Conservation (phyloP, 2,329 filamentous ascomycete species). For the Kalmusia sp. region DNA sequence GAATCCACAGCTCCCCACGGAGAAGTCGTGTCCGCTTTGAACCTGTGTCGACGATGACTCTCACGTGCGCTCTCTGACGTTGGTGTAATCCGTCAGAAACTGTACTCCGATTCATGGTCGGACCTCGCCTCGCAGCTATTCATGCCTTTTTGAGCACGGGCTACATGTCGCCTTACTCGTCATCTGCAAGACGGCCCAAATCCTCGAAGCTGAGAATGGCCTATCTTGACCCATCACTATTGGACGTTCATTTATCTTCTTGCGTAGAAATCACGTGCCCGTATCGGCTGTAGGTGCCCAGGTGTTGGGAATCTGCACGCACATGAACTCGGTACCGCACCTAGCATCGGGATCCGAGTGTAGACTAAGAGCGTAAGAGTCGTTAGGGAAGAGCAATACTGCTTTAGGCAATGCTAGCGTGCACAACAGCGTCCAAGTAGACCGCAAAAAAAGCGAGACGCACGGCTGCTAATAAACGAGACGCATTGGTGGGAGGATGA, state of each 20-base stretch:
- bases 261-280: too few relatives aligned
- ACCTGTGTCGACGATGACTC: not conserved
- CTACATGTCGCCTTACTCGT: constrained; percentile 7
- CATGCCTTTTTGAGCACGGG: constrained; percentile 11
- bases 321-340: not conserved
- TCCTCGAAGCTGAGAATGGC: too few relatives aligned
- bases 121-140: not conserved
- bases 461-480: not conserved
- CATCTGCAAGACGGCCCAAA: not conserved
- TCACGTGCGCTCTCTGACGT: not conserved
- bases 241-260: too few relatives aligned
- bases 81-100: not conserved
- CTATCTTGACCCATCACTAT: too few relatives aligned
- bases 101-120: not conserved
- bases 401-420: not conserved
- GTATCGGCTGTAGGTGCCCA: too few relatives aligned
- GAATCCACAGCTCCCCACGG: not conserved
- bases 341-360: not conserved
- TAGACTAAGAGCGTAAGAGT: not conserved
- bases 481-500: too few relatives aligned
- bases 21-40: not conserved
- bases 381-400: not conserved
- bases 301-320: too few relatives aligned
- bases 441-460: not conserved
- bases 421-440: not conserved